phyloP scores from a whole-genome alignment of 495 filamentous ascomycete species.

The Talaromyces nanjingensis region DNA sequence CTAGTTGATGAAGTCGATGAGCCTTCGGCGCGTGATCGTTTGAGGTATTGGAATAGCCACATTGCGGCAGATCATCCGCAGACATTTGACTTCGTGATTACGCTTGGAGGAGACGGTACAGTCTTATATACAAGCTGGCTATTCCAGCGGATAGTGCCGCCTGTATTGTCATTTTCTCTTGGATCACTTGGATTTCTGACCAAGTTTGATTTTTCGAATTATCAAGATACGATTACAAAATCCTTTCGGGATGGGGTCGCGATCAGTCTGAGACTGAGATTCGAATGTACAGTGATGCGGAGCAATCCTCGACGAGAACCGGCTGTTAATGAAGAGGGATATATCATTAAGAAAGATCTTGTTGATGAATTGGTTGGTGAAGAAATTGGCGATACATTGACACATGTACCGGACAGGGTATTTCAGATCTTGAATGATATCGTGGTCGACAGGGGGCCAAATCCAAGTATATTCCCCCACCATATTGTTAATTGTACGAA shows the following conservation, averaged over 20 bases:
- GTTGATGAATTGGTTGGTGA: slow-evolving; percentile 85
- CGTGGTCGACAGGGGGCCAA: slow-evolving; percentile 86
- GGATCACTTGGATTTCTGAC: slow-evolving; percentile 93
- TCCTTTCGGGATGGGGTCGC: slow-evolving; percentile 79
- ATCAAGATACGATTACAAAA: slow-evolving; percentile 58
- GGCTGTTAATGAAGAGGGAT: slow-evolving; percentile 18
- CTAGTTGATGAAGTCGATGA: slow-evolving; percentile 45
- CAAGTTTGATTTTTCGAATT: slow-evolving; percentile 83
- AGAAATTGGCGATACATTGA: slow-evolving; percentile 70
- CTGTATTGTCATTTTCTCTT: slow-evolving; percentile 83
- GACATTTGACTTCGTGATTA: slow-evolving; percentile 87
- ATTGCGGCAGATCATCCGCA: slow-evolving; percentile 74
- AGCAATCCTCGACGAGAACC: slow-evolving; percentile 42
- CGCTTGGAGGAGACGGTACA: slow-evolving; percentile 93
- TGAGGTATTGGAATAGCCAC: slow-evolving; percentile 77
- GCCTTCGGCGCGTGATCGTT: slow-evolving; percentile 45
- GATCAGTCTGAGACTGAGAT: slow-evolving; percentile 79
- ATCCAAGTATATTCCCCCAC: slow-evolving; percentile 56
- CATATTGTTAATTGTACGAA: background rate
- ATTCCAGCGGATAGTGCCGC: slow-evolving; percentile 94
- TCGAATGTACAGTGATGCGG: slow-evolving; percentile 93
- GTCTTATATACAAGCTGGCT: slow-evolving; percentile 94
- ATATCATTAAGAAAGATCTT: slow-evolving; percentile 51
- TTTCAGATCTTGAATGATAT: slow-evolving; percentile 90
- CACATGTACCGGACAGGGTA: slow-evolving; percentile 71